Evolutionary conservation across 78 protist species (phyloP).

Genomic region (Mantamonas sphyraenae): DNA sequence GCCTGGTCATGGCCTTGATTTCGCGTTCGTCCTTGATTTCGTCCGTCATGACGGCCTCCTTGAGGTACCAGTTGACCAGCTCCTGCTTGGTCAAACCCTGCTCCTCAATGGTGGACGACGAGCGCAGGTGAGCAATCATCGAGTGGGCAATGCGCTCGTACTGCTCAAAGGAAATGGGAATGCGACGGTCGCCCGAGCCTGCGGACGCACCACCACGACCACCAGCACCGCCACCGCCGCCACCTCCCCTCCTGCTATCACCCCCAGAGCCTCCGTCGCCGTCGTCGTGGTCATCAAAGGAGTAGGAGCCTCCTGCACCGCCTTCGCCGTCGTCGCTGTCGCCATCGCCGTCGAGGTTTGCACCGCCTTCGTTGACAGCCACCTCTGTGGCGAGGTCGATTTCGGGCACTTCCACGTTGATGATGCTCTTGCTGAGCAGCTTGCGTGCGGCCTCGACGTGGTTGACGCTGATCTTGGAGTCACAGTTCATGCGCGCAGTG

Average conservation of each 20-base stretch:
- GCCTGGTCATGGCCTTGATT: too few relatives aligned
- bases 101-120: background rate
- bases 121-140: background rate
- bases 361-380: background rate
- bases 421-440: slow-evolving; percentile 46
- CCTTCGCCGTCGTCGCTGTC: background rate
- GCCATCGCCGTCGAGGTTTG: too few relatives aligned
- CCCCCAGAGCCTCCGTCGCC: background rate
- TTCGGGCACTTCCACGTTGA: slow-evolving; percentile 49
- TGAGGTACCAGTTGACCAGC: background rate
- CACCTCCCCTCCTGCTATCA: background rate
- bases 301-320: background rate
- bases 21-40: background rate
- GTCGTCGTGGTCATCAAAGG: background rate
- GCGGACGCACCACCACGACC: background rate
- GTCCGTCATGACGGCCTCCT: too few relatives aligned
- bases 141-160: background rate
- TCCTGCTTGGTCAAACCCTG: background rate
- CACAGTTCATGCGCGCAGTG: slow-evolving; percentile 64
- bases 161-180: background rate
- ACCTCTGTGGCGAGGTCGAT: background rate
- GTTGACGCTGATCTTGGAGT: background rate
- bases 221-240: background rate
- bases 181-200: background rate
- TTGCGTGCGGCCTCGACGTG: slow-evolving; percentile 52